phyloP scores from a whole-genome alignment of 1,139 yeast genomes.

The Debaryomyces fabryi region DNA sequence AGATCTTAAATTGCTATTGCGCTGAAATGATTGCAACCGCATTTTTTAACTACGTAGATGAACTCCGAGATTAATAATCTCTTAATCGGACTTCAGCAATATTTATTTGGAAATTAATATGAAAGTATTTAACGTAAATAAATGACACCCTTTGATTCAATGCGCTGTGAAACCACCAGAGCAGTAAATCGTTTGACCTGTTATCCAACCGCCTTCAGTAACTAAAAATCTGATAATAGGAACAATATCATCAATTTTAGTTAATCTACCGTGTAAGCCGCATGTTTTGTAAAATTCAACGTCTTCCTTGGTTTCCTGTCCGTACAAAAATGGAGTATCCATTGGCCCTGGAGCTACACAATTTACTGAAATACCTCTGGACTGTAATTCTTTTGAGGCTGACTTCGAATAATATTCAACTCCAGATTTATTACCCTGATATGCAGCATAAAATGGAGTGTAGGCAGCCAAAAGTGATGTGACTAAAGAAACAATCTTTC shows the following conservation, averaged over 20 bases:
- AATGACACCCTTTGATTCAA: conserved; percentile 14
- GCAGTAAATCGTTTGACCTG: conserved; percentile 69
- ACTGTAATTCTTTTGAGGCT: conserved; percentile 57
- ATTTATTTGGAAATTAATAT: background rate
- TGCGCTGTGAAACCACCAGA: conserved; percentile 69
- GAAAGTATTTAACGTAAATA: background rate
- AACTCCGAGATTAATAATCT: background rate
- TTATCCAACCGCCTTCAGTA: conserved; percentile 69
- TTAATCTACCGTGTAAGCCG: conserved; percentile 52
- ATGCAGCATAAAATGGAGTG: conserved; percentile 56
- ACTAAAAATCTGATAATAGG: conserved; percentile 64
- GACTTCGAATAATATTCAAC: conserved; percentile 61
- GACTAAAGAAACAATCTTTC: conserved; percentile 58
- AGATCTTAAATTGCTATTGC: background rate
- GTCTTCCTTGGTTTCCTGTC: conserved; percentile 57
- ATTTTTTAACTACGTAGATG: background rate
- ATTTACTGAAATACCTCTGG: conserved; percentile 54
- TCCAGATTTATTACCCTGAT: conserved; percentile 66
- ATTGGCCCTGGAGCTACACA: conserved; percentile 72
- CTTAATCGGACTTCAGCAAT: background rate
- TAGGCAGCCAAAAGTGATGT: conserved; percentile 70
- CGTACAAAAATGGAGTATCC: conserved; percentile 71
- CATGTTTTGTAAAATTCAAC: conserved; percentile 58
- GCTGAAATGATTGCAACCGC: conserved; percentile 2
- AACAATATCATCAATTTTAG: conserved; percentile 62